Conservation (phyloP, 768 basidiomycete genomes). For the Podaxis mareebaensis region DNA sequence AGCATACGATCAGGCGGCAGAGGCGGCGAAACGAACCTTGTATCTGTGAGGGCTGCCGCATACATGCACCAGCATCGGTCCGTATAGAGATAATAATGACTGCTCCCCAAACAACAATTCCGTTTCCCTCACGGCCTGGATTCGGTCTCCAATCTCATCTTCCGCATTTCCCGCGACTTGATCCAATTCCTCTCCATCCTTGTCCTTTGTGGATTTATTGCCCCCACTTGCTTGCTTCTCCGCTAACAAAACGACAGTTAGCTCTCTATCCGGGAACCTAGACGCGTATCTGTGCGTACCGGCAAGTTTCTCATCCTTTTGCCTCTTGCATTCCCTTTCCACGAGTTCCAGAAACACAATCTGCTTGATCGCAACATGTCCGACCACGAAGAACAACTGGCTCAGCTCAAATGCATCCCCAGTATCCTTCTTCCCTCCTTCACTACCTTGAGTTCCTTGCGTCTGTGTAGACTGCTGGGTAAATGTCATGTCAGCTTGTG, state of each 20-base stretch:
- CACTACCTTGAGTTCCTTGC: constrained; percentile 26
- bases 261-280: not conserved
- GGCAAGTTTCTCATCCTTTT: constrained; percentile 86
- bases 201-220: constrained; percentile 50
- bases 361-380: constrained; percentile 97
- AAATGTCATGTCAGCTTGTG: constrained; percentile 23
- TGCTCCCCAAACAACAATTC: constrained; percentile 85
- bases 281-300: constrained; percentile 45
- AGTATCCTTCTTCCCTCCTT: constrained; percentile 45
- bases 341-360: constrained; percentile 95
- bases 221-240: constrained; percentile 51
- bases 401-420: constrained; percentile 88
- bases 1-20: not conserved
- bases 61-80: constrained; percentile 88
- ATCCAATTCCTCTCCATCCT: constrained; percentile 86
- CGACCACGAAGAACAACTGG: constrained; percentile 94
- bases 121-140: constrained; percentile 79
- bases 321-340: constrained; percentile 94
- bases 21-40: constrained; percentile 55
- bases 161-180: constrained; percentile 97
- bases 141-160: constrained; percentile 95
- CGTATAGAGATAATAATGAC: constrained; percentile 82
- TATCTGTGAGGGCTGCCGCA: constrained; percentile 89
- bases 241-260: constrained; percentile 33
- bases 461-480: constrained; percentile 25